Base-by-base conservation (phyloP, 2,329 filamentous ascomycete genomes). In the Drechslerella dactyloides region DNA sequence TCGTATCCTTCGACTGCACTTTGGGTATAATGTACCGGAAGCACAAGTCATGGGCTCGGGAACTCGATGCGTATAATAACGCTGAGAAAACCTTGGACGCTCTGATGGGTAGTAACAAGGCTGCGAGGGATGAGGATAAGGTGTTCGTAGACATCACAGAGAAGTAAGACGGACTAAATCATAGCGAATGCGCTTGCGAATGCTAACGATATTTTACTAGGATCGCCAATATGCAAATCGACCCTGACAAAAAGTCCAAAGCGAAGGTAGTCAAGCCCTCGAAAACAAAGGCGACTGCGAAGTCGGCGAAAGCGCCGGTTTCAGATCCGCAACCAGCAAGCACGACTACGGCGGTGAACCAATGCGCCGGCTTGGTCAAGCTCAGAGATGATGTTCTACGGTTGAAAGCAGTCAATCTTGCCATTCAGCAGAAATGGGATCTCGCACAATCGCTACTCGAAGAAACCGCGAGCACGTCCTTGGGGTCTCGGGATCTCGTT, bases 371-470 rank as follows among this genome's bases (percentile, higher is more conserved):
- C 46, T 61, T 81, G 7, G 74, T 82, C 23, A 79, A 80, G 46
- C 76, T 86, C 5, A 81, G 81, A 75, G 81, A 81, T 17, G 81
- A 82, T 42, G 79, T 87, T 17, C 77, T 84, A 17, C 81, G 83
- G 54, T 82, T 83, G 55, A 84, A 83, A 75, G 84, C 83, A 7
- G 79, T 81, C 51, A 82, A 81, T 73, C 74, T 83, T n/a, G 78
- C 82, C 13, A 77, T 79, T 7, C 77, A 79, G 33, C 80, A 80
- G n/a, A 79, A 82, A 44, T 90, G 86, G 81, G 79, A 83, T 0
- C 82, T 84, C 6, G 89, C 88, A 0, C 80, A 86, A 13, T 78
- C 80, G 1, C 80, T 85, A 17, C 81, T 92, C 1, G 81, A 84
- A 56, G 80, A 83, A 74, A 82, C 82, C 80, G 69, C 81, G 53